Evolutionary conservation across 1,284 basidiomycete genomes (phyloP), one percentile per base, ranked within the genome.

Genomic region (Stereum hirsutum): DNA sequence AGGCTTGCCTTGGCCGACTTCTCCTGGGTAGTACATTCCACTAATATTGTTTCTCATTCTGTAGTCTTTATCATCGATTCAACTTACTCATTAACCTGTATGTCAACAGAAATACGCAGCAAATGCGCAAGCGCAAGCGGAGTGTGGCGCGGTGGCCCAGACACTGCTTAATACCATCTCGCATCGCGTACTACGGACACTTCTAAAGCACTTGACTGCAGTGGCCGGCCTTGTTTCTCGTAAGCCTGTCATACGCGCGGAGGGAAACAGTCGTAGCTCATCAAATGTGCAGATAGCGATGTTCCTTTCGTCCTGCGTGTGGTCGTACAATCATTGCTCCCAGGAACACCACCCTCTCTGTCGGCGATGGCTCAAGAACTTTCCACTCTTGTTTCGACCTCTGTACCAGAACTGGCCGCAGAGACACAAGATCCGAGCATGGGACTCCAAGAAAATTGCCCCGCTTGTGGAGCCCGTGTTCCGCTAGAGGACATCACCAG

Each of bases 381-480:
- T 40, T 64, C 66, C 7, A 56, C 54, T 15, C 56, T 56, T 42
- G 57, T 75, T n/a, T 62, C 66, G 34, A 54, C 59, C 31, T 51
- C 57, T 26, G 50, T 67, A 44, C 49, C 53, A 19, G 46, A 55
- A 25, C n/a, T n/a, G 54, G 58, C 43, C 17, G 43, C 44, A 14
- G 33, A 31, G 14, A 42, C 39, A 19, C 20, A 39, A 12, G 48
- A 32, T 34, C 41, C 42, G 20, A 54, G 59, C 41, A 60, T 56
- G 41, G 60, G 61, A 21, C 57, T 76, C 28, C 65, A 70, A 42
- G 83, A 87, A 59, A 52, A 56, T 5, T 88, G 84, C 51, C 84
- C 84, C 3, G 85, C 84, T 14, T 88, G 84, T 60, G 59, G 67
- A 33, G 66, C 68, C 2, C 63, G 66, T 38, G 67, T 87, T 23